Conservation (phyloP, 2,329 filamentous ascomycete genomes). For the Exophiala viscosa region DNA sequence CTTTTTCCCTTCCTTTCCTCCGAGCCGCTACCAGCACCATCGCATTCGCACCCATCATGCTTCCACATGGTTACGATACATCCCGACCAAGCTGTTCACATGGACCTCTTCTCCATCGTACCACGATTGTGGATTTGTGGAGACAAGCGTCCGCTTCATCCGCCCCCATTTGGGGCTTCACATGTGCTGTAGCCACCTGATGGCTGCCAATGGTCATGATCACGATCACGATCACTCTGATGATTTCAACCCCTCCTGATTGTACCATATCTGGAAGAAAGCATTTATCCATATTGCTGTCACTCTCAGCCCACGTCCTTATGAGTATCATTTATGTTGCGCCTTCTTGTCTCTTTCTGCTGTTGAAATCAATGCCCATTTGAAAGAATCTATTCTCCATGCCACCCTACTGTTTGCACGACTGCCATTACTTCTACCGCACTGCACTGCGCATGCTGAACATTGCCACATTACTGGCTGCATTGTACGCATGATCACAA, state of each 20-base stretch:
- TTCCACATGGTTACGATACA: neutral
- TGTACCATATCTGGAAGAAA: slow-evolving; percentile 1
- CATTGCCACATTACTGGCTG: slow-evolving; percentile 73
- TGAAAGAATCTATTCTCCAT: slow-evolving; percentile 45
- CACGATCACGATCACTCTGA: slow-evolving; percentile 1
- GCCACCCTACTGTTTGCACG: slow-evolving; percentile 76
- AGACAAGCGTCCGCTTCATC: slow-evolving; percentile 4
- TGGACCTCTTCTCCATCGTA: neutral
- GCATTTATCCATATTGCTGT: slow-evolving; percentile 10
- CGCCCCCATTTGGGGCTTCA: slow-evolving; percentile 4
- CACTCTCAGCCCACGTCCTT: neutral
- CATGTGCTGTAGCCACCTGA: slow-evolving; percentile 1
- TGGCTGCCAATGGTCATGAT: neutral
- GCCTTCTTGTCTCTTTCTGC: slow-evolving; percentile 6
- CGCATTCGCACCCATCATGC: slow-evolving; percentile 1
- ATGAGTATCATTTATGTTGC: neutral
- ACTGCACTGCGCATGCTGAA: slow-evolving; percentile 82
- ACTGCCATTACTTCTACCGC: slow-evolving; percentile 91
- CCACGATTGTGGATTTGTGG: slow-evolving; percentile 3
- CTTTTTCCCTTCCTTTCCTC: slow-evolving; percentile 25
- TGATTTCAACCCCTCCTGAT: slow-evolving; percentile 17
- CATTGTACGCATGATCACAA: slow-evolving; percentile 62
- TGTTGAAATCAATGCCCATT: slow-evolving; percentile 12
- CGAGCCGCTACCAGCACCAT: slow-evolving; percentile 17
- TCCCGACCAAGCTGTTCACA: slow-evolving; percentile 3